A percentile compares a stretch with the other conserved stretches of the same genome.
phyloP scores from a whole-genome alignment of 345 rosid genomes.

The Populus ilicifolia region DNA sequence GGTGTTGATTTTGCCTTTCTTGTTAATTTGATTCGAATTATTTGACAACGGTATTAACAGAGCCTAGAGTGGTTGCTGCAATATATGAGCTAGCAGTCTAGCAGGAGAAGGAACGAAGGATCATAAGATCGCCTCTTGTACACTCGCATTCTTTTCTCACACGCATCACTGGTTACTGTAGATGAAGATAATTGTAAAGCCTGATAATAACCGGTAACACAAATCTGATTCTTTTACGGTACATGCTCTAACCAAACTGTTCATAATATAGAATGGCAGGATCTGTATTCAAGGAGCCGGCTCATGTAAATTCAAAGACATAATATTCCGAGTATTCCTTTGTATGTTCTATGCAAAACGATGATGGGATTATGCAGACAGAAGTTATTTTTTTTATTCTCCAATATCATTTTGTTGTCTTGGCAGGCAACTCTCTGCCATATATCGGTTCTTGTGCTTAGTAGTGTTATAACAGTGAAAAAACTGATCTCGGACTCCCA shows the following conservation, averaged over 20 bases:
- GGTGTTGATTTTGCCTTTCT: neutral
- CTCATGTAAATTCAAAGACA: neutral
- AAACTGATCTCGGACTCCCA: neutral
- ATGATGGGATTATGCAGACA: neutral
- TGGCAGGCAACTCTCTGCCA: neutral
- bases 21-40: neutral
- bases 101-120: neutral
- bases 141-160: neutral
- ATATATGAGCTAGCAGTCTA: conserved; percentile 12
- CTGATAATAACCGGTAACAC: neutral
- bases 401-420: neutral
- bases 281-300: neutral
- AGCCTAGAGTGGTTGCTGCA: conserved; percentile 61
- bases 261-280: neutral
- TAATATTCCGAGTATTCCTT: neutral
- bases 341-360: neutral
- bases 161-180: neutral
- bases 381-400: neutral
- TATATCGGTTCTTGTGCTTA: neutral
- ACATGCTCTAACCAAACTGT: neutral
- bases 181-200: neutral
- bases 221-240: conserved; percentile 9
- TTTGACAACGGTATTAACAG: conserved; percentile 37
- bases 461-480: neutral
- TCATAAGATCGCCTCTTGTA: neutral